Evolutionary conservation across 306 rosid genomes (phyloP).

Genomic region (Fagus crenata): DNA sequence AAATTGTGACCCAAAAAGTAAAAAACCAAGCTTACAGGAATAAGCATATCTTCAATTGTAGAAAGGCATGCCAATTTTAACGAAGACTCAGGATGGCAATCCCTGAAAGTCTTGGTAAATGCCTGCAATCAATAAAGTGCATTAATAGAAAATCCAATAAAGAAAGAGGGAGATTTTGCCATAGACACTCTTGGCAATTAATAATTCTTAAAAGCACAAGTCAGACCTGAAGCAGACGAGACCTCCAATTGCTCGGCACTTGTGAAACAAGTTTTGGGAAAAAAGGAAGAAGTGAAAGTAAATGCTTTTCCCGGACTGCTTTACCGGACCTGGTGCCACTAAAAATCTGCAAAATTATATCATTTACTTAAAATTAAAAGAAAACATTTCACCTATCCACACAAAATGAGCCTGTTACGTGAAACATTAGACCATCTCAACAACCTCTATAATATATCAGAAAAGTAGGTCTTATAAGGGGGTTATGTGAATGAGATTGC

Average conservation of each 20-base stretch:
- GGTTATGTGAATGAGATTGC: not conserved
- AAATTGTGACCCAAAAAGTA: not conserved
- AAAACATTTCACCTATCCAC: not conserved
- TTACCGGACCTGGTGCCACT: slow-evolving; percentile 46
- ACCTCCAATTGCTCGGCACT: slow-evolving; percentile 51
- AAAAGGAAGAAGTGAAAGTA: slow-evolving; percentile 68
- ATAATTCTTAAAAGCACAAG: not conserved
- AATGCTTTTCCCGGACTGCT: slow-evolving; percentile 55
- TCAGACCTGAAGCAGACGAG: slow-evolving; percentile 82
- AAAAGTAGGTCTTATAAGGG: not conserved
- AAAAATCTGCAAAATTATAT: slow-evolving; percentile 45
- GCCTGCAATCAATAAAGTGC: slow-evolving; percentile 47
- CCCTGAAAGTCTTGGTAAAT: slow-evolving; percentile 68
- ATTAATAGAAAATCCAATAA: not conserved
- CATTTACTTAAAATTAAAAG: slow-evolving; percentile 12
- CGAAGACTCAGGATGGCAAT: slow-evolving; percentile 68
- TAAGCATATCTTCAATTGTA: slow-evolving; percentile 64
- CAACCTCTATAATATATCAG: not conserved
- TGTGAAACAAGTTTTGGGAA: slow-evolving; percentile 65
- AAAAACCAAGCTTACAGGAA: slow-evolving; percentile 60
- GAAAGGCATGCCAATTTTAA: slow-evolving; percentile 72
- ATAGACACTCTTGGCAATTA: not conserved
- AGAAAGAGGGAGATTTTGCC: not conserved
- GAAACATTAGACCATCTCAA: not conserved
- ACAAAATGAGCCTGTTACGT: not conserved